Percentiles rank a stretch among this genome's conserved stretches.
Evolutionary conservation across 805 yeast species (phyloP).

Genomic region (Kodamaea neixiangensis): DNA sequence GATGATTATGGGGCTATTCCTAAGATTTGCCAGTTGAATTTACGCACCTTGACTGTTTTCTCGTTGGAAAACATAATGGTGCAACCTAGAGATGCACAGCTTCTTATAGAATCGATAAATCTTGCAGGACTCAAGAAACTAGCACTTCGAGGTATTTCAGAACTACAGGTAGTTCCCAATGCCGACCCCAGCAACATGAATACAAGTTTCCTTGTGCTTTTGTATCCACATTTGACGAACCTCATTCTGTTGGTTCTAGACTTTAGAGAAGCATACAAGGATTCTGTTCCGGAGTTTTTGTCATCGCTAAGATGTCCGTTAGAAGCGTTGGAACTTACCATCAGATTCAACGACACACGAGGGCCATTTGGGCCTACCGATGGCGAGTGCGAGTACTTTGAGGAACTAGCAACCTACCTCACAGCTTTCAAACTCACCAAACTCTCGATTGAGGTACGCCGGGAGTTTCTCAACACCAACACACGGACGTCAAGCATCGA

Average conservation of each 20-base stretch:
- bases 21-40: constrained; percentile 1
- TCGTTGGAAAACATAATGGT: constrained; percentile 27
- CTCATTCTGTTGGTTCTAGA: constrained; percentile 34
- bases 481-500: constrained; percentile 9
- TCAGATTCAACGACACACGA: constrained; percentile 40
- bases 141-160: constrained; percentile 37
- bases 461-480: constrained; percentile 23
- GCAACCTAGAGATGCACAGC: constrained; percentile 21
- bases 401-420: neutral
- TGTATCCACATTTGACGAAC: neutral
- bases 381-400: constrained; percentile 4
- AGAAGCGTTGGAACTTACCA: constrained; percentile 39
- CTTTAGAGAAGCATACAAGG: constrained; percentile 42
- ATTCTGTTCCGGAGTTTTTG: constrained; percentile 41
- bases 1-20: neutral
- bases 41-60: constrained; percentile 19
- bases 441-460: constrained; percentile 43
- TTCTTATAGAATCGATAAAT: constrained; percentile 20
- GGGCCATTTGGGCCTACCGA: neutral
- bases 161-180: constrained; percentile 13
- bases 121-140: constrained; percentile 26
- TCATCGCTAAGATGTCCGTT: constrained; percentile 20
- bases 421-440: constrained; percentile 26
- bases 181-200: neutral
- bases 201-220: neutral